A percentile compares a stretch with the other conserved stretches of the same genome.
Evolutionary conservation across 2,329 filamentous ascomycete species (phyloP).

Genomic region (Fusarium virguliforme): DNA sequence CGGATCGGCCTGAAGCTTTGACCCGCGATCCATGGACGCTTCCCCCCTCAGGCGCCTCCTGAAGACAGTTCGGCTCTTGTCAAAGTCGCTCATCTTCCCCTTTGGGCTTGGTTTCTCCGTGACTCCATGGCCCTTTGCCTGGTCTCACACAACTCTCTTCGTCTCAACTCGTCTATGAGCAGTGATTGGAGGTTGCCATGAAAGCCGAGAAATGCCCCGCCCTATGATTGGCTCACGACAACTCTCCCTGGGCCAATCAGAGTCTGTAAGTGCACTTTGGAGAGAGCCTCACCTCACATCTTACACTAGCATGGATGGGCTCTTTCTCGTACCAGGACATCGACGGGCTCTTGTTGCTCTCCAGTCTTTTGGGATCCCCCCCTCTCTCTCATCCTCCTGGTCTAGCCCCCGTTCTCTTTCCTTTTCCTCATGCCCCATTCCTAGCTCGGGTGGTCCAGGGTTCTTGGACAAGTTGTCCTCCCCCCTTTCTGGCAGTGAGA

Average conservation of each 20-base stretch:
- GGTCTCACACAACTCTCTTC: conserved; percentile 38
- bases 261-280: conserved; percentile 49
- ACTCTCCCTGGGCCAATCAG: conserved; percentile 51
- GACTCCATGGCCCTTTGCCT: conserved; percentile 47
- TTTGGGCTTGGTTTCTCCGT: conserved; percentile 47
- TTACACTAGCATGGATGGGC: conserved; percentile 53
- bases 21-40: conserved; percentile 18
- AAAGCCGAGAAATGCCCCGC: conserved; percentile 30
- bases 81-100: conserved; percentile 49
- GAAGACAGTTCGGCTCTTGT: conserved; percentile 32
- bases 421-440: conserved; percentile 32
- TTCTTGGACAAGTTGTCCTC: conserved; percentile 41
- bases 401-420: conserved; percentile 37
- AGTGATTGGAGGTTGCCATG: conserved; percentile 29
- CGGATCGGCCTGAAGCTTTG: conserved; percentile 40
- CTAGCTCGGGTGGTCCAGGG: conserved; percentile 16
- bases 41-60: conserved; percentile 40
- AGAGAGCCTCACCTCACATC: conserved; percentile 56
- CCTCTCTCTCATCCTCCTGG: conserved; percentile 33
- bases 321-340: conserved; percentile 45
- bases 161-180: conserved; percentile 41
- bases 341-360: conserved; percentile 47
- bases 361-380: conserved; percentile 41
- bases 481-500: conserved; percentile 44
- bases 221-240: conserved; percentile 29